Percentiles rank a stretch among this genome's conserved stretches.
phyloP scores from a whole-genome alignment of 2,329 filamentous ascomycete genomes.

The Davidsoniella virescens region DNA sequence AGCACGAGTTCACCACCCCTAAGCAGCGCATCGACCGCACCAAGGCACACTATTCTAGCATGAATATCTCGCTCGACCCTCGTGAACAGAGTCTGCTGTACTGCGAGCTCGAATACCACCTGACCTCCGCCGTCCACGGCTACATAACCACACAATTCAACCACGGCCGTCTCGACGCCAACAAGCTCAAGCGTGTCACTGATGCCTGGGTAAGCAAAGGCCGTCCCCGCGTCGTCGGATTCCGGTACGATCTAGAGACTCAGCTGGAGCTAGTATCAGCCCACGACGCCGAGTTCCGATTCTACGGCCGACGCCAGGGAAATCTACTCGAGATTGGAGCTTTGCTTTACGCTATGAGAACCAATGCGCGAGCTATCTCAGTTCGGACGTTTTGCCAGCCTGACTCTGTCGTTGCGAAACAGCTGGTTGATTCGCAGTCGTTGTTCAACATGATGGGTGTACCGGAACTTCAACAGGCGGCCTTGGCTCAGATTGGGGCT shows the following conservation, averaged over 20 bases:
- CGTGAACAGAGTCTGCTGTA: conserved; percentile 43
- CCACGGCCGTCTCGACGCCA: conserved; percentile 35
- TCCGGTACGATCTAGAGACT: conserved; percentile 43
- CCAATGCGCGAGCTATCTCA: conserved; percentile 35
- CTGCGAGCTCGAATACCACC: conserved; percentile 39
- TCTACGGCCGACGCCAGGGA: conserved; percentile 32
- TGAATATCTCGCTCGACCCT: conserved; percentile 34
- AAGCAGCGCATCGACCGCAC: neutral
- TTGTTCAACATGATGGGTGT: conserved; percentile 34
- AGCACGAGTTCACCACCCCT: conserved; percentile 1
- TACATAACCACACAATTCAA: conserved; percentile 38
- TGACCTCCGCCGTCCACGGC: conserved; percentile 33
- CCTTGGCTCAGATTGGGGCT: conserved; percentile 32
- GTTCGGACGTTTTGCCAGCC: conserved; percentile 42
- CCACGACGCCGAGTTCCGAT: conserved; percentile 36
- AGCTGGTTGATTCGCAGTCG: conserved; percentile 36
- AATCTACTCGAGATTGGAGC: conserved; percentile 28
- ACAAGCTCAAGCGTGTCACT: conserved; percentile 34
- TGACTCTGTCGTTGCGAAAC: conserved; percentile 40
- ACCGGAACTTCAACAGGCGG: conserved; percentile 26
- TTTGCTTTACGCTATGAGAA: conserved; percentile 35
- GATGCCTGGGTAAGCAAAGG: conserved; percentile 36
- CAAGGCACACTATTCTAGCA: conserved; percentile 15
- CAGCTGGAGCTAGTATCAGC: conserved; percentile 38
- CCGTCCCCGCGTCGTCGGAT: conserved; percentile 37